Evolutionary conservation across 352 stramenopile genomes (phyloP), one percentile per base, ranked within the genome.

Genomic region (Phytophthora tubulina): DNA sequence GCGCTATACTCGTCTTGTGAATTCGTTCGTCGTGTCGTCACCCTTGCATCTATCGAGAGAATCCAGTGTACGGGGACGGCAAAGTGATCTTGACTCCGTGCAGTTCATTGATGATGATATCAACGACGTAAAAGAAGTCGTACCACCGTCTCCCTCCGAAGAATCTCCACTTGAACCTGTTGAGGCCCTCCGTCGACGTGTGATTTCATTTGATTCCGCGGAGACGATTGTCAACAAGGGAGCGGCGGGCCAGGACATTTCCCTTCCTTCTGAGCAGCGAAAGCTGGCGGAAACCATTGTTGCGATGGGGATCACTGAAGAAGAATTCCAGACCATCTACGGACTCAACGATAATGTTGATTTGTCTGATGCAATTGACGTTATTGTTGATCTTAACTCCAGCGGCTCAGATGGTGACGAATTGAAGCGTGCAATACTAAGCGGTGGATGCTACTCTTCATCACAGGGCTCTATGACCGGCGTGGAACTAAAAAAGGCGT

Each of bases 151-250:
- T 0, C 41, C 61, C 10, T 32, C 56, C 0, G 68, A 78, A 27
- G 63, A 71, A 51, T 62, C 49, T 4, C 80, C 79, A 27, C 65
- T 89, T 15, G 84, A 91, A 39, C 84, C 85, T 13, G 70, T 84
- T 21, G 85, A 94, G 56, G 85, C 85, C 3, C 59, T 93, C 17
- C 80, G 85, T 35, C 80, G 84, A 1, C 82, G 85, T 7, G 78
- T 94, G 8, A 92, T 94, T 67, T 93, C 85, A 3, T 92, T 92
- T 60, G 85, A 93, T 68, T 93, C 85, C 17, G 87, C 85, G 4
- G 84, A 92, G 51, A 90, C 80, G 10, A 92, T 94, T 58, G 84
- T 93, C 7, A 90, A 84, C 53, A 85, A 88, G 70, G 76, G 81
- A 31, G 75, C 73, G 5, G 66, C 72, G 36, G 83, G 75, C 8